Base-by-base conservation (phyloP, 108 stramenopile genomes). In the Halocafeteria seosinensis region DNA sequence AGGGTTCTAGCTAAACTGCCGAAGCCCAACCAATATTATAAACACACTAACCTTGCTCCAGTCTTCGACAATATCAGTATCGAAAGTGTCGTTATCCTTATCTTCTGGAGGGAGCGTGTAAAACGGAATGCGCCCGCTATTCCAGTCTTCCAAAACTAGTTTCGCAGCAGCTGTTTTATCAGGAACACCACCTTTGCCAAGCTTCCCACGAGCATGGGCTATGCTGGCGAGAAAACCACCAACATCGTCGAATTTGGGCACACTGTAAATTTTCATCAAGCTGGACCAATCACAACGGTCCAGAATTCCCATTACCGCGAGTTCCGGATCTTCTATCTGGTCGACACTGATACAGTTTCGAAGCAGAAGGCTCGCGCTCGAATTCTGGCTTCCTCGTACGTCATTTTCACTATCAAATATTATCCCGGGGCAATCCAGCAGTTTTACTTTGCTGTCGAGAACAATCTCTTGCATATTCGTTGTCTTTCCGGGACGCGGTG, bases 401-500 rank as follows among this genome's bases (percentile, higher is more conserved):
- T 55, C 76, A 65, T 86, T n/a, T 63, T 30, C 58, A 84, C 59
- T 87, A 85, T n/a, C n/a, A 70, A 95, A 95, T 4, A 97, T 90
- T 9, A 99, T 91, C 33, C 98, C 98, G 37, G 98, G 98, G 64
- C 86, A 90, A 73, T 99, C 98, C 64, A 99, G 66, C 3, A 99
- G 80, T 38, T 85, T 87, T 47, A 97, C 82, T 60, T 88, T 85
- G 64, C 87, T 84, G 68, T 99, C 98, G 62, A 99, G 71, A 11
- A 87, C 83, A 42, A 99, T 89, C 74, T 95, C 92, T 71, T 92
- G 92, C 87, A 93, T 79, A 23, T 86, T 65, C 35, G 86, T 92
- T 6, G 98, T 99, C 72, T 86, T 89, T 25, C 98, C 98, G 4
- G 98, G 89, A 17, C 87, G 78, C 27, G 94, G 79, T 60, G 88